phyloP scores from a whole-genome alignment of 805 yeast species.

The Pichia heedii region DNA sequence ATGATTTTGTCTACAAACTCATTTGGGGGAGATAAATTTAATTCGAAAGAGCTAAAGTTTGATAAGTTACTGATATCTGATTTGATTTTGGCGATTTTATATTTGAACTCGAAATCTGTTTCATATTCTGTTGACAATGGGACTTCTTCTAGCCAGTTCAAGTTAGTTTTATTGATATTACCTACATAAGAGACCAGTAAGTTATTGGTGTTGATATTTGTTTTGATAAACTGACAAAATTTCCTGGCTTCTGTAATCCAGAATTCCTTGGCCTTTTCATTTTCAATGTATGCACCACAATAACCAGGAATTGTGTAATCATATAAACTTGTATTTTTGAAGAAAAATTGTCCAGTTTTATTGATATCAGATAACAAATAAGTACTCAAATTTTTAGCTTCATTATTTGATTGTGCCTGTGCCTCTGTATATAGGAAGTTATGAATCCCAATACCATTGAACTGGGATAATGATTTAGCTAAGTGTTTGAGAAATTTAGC shows the following conservation, averaged over 20 bases:
- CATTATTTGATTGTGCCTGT: slow-evolving; percentile 35
- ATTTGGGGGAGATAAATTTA: slow-evolving; percentile 26
- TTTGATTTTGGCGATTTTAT: slow-evolving; percentile 14
- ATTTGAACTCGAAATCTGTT: slow-evolving; percentile 36
- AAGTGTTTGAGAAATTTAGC: slow-evolving; percentile 19
- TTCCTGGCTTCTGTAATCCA: slow-evolving; percentile 35
- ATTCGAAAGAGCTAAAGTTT: background rate
- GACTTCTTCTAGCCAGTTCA: background rate
- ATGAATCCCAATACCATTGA: slow-evolving; percentile 36
- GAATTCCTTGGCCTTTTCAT: slow-evolving; percentile 26
- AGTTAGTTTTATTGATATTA: background rate
- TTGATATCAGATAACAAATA: slow-evolving; percentile 31
- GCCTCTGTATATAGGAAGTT: slow-evolving; percentile 36
- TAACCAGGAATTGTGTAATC: slow-evolving; percentile 14
- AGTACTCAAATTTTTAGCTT: slow-evolving; percentile 34
- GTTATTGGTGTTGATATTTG: slow-evolving; percentile 24
- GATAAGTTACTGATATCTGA: background rate
- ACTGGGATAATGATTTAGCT: slow-evolving; percentile 38
- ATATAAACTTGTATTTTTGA: slow-evolving; percentile 34
- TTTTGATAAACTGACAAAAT: slow-evolving; percentile 25
- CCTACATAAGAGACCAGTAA: slow-evolving; percentile 30
- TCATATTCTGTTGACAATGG: slow-evolving; percentile 22
- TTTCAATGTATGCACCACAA: slow-evolving; percentile 26
- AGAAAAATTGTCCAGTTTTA: slow-evolving; percentile 29
- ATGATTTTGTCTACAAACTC: slow-evolving; percentile 29